These are phyloP conservation scores for Spatholobus suberectus DNA, from an alignment of 306 rosid genomes.

Conservation along the genomic window DNA sequence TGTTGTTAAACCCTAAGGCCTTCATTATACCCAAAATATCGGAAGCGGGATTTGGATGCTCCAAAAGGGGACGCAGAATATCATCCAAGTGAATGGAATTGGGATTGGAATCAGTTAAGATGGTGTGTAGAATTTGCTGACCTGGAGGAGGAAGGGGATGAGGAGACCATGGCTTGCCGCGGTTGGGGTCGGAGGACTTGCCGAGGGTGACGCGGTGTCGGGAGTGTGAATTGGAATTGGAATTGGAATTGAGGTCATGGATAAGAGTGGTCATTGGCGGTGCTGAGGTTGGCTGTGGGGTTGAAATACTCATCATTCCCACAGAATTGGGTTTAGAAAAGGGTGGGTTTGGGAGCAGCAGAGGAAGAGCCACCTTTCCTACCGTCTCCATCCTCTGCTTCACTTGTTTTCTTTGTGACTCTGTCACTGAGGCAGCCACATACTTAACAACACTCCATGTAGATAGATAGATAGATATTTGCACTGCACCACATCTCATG, in stretches of 20 bases:
- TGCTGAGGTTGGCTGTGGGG: too few species aligned
- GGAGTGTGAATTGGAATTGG: slow-evolving; percentile 9
- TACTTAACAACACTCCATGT: not conserved
- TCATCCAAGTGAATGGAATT: slow-evolving; percentile 41
- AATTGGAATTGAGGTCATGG: slow-evolving; percentile 42
- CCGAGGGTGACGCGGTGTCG: slow-evolving; percentile 60
- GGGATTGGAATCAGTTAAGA: slow-evolving; percentile 47
- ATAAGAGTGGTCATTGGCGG: slow-evolving; percentile 42
- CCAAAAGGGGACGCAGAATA: slow-evolving; percentile 46
- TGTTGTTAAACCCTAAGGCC: slow-evolving; percentile 66
- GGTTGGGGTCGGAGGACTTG: slow-evolving; percentile 68
- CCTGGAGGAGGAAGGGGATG: slow-evolving; percentile 67
- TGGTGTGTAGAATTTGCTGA: slow-evolving; percentile 56
- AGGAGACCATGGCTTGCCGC: slow-evolving; percentile 82
- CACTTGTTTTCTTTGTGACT: not conserved
- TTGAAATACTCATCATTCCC: not conserved
- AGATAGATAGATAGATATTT: too few species aligned
- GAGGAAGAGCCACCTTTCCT: slow-evolving; percentile 64
- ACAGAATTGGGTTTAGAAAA: not conserved
- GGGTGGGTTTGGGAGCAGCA: slow-evolving; percentile 68
- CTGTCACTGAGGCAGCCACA: not conserved
- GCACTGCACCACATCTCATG: too few species aligned
- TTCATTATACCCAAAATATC: slow-evolving; percentile 72
- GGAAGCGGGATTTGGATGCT: slow-evolving; percentile 4
- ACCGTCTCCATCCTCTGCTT: slow-evolving; percentile 49